Percentiles rank a stretch among this genome's conserved stretches.
These are phyloP conservation scores for Takakia lepidozioides DNA, from an alignment of 225 moss, liverwort and hornwort genomes.

Conservation along the genomic window DNA sequence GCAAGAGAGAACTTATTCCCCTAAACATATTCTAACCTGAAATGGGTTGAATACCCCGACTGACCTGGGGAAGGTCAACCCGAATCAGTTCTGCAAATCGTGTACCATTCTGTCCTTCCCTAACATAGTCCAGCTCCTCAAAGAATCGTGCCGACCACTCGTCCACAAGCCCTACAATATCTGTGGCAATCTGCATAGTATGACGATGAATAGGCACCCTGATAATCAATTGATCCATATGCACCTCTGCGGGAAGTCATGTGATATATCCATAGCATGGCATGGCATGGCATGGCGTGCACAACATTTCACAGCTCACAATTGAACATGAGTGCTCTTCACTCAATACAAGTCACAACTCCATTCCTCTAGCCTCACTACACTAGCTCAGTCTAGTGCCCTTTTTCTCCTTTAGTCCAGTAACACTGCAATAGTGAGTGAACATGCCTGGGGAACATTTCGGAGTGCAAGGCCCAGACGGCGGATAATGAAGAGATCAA, in stretches of 20 bases:
- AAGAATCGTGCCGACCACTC: constrained; percentile 99
- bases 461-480: constrained; percentile 75
- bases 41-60: constrained; percentile 1
- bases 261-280: too few species aligned
- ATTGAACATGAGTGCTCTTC: too few species aligned
- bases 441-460: constrained; percentile 92
- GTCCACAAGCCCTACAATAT: constrained; percentile 89
- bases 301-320: too few species aligned
- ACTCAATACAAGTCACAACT: too few species aligned
- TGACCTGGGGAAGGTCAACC: constrained; percentile 88
- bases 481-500: constrained; percentile 94
- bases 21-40: not conserved
- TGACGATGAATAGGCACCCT: too few species aligned
- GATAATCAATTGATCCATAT: constrained; percentile 23
- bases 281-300: too few species aligned
- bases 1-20: not conserved
- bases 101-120: constrained; percentile 86
- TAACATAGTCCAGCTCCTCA: constrained; percentile 91
- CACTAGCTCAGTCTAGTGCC: too few species aligned
- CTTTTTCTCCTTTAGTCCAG: too few species aligned
- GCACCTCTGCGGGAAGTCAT: constrained; percentile 2
- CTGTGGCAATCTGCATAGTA: constrained; percentile 98
- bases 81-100: constrained; percentile 88
- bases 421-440: too few species aligned
- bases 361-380: too few species aligned